Evolutionary conservation across 2,329 filamentous ascomycete genomes (phyloP), one percentile per base, ranked within the genome.

Genomic region (Aspergillus ochraceoroseus): DNA sequence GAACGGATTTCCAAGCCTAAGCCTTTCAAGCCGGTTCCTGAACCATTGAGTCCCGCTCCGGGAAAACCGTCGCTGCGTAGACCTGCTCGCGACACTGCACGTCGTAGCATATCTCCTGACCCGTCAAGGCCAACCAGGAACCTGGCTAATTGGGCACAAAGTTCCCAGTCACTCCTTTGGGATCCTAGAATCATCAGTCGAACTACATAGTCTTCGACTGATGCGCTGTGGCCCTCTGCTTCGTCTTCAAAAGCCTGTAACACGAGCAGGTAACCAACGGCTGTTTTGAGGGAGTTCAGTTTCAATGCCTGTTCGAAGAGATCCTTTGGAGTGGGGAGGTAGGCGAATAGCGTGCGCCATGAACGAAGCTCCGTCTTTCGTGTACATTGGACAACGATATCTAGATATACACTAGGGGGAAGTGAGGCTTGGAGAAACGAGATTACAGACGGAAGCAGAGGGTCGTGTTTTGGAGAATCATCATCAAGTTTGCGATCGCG

Each of bases 331-430:
- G 90, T 87, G 1, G 92, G 92, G 1, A 98, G 74, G 56, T 95
- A 88, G 3, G 82, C 80, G 63, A 98, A 98, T 1, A 98, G 73
- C 0, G 92, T 95, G 44, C 85, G 82, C 92, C 92, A 98, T 41
- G 87, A 94, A 26, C 90, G 81, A 5, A 95, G 81, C 60, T 98
- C 92, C 0, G 92, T 98, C 66, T 98, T 98, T 39, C 92, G 83
- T 1, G 92, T 95, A 66, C 92, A 98, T 66, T 94, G 92, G 13
- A 98, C 84, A 15, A 98, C 83, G 43, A 96, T 92, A 56, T 96
- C 90, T 11, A 96, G 80, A 58, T 95, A 98, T 43, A 87, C 58
- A 7, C 60, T 59, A 0, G 59, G 80, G 41, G 82, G 83, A 63
- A 87, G 85, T 1, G 82, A 86, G 0, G 84, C 85, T 42, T 71